These are phyloP conservation scores for Akanthomyces lecanii DNA, from an alignment of 2,329 filamentous ascomycete species.

Conservation along the genomic window DNA sequence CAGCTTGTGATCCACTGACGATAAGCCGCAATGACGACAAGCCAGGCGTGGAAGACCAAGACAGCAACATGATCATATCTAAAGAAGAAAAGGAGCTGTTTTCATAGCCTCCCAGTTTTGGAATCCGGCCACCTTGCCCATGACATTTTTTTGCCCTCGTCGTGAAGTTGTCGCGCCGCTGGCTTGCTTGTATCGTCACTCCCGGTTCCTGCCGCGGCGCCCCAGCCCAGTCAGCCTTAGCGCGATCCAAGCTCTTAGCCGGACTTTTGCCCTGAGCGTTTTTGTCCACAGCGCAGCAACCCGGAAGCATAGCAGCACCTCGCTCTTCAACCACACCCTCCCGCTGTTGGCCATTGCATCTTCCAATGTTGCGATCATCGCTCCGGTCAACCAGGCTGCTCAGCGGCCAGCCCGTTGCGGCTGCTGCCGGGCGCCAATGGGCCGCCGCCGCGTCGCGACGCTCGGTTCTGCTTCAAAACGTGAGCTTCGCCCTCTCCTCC, in stretches of 20 bases:
- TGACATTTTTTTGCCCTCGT: neutral
- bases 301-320: constrained; percentile 18
- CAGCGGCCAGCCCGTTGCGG: constrained; percentile 50
- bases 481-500: constrained; percentile 3
- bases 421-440: constrained; percentile 57
- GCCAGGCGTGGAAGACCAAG: neutral
- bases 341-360: constrained; percentile 41
- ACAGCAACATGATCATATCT: neutral
- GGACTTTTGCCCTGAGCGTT: constrained; percentile 43
- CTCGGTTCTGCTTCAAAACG: constrained; percentile 22
- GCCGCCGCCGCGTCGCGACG: constrained; percentile 37
- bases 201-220: constrained; percentile 33
- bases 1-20: neutral
- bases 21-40: neutral
- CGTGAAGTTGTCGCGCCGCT: neutral
- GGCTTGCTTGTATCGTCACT: constrained; percentile 26
- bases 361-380: constrained; percentile 66
- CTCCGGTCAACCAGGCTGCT: constrained; percentile 60
- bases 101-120: neutral
- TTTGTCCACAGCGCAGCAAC: constrained; percentile 33
- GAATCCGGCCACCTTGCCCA: neutral
- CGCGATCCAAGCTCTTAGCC: constrained; percentile 33
- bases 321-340: constrained; percentile 26
- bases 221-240: constrained; percentile 18
- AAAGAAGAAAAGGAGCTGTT: neutral